These are phyloP conservation scores for Aspergillus ochraceoroseus DNA, from an alignment of 2,329 filamentous ascomycete species.

Conservation along the genomic window DNA sequence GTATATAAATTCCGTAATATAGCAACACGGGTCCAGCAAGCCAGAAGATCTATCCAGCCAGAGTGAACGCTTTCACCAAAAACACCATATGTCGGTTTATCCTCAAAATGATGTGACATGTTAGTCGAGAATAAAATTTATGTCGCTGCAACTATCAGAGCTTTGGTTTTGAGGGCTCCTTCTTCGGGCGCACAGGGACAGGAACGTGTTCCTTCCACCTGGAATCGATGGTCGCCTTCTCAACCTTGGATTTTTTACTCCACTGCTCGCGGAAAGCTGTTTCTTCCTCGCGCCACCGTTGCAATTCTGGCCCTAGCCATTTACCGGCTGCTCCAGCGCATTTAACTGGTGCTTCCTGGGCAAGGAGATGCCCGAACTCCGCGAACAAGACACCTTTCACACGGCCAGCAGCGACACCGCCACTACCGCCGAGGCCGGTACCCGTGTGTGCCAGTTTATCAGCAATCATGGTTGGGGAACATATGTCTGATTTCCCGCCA, in stretches of 20 bases:
- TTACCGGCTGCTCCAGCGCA: slow-evolving; percentile 58
- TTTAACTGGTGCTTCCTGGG: slow-evolving; percentile 68
- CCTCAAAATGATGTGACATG: neutral
- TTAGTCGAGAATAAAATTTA: neutral
- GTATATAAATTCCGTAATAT: neutral
- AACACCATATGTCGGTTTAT: no score
- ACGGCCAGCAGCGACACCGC: slow-evolving; percentile 59
- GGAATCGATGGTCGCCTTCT: slow-evolving; percentile 55
- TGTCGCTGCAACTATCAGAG: slow-evolving; percentile 17
- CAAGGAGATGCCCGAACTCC: slow-evolving; percentile 70
- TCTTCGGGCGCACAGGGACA: slow-evolving; percentile 29
- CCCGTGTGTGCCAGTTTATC: slow-evolving; percentile 43
- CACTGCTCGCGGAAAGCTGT: slow-evolving; percentile 53
- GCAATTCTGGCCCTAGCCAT: slow-evolving; percentile 57
- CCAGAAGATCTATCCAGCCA: no score
- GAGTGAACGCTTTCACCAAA: no score
- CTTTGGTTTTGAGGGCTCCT: slow-evolving; percentile 25
- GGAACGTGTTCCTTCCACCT: slow-evolving; percentile 48
- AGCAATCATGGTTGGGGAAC: slow-evolving; percentile 35
- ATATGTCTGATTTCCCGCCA: slow-evolving; percentile 43
- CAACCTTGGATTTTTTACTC: slow-evolving; percentile 46
- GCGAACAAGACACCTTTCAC: slow-evolving; percentile 63
- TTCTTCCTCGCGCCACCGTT: slow-evolving; percentile 55
- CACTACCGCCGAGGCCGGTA: slow-evolving; percentile 39
- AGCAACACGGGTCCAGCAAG: no score